Evolutionary conservation across 805 yeast genomes (phyloP).

Genomic region (Schwanniomyces occidentalis): DNA sequence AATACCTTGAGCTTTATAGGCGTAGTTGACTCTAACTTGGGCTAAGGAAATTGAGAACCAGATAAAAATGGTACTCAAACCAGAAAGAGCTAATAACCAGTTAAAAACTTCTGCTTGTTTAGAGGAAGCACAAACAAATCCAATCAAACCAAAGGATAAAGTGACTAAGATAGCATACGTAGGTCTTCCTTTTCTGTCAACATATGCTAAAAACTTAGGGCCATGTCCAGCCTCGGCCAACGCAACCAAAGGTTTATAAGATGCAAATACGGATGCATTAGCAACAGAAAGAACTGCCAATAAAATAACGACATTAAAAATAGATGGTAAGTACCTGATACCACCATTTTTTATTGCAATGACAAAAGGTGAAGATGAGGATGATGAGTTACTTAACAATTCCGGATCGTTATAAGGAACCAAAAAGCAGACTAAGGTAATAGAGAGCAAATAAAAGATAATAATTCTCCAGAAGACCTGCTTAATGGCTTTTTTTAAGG

Average conservation of each 20-base stretch:
- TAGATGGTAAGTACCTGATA: conserved; percentile 64
- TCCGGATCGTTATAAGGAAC: conserved; percentile 53
- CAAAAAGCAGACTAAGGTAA: conserved; percentile 35
- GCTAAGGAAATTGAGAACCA: conserved; percentile 42
- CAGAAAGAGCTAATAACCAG: conserved; percentile 43
- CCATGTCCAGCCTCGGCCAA: conserved; percentile 70
- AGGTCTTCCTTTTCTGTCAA: conserved; percentile 44
- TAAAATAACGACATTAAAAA: conserved; percentile 72
- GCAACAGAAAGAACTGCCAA: conserved; percentile 75
- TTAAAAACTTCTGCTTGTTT: conserved; percentile 28
- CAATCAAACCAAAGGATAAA: conserved; percentile 43
- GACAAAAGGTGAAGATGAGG: conserved; percentile 62
- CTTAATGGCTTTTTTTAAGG: conserved; percentile 41
- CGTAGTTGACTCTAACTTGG: conserved; percentile 42
- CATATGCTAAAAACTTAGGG: conserved; percentile 45
- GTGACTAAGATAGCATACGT: conserved; percentile 35
- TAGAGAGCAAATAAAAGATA: conserved; percentile 36
- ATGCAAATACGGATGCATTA: conserved; percentile 72
- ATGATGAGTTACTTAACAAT: conserved; percentile 48
- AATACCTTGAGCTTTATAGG: conserved; percentile 49
- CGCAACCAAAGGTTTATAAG: conserved; percentile 67
- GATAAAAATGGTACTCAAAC: conserved; percentile 40
- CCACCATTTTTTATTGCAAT: conserved; percentile 65
- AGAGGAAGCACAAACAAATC: conserved; percentile 59
- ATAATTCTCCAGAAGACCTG: conserved; percentile 46